A percentile compares a stretch with the other conserved stretches of the same genome.
Conservation (phyloP, 1,284 basidiomycete species). For the Porogramme epimiltina region DNA sequence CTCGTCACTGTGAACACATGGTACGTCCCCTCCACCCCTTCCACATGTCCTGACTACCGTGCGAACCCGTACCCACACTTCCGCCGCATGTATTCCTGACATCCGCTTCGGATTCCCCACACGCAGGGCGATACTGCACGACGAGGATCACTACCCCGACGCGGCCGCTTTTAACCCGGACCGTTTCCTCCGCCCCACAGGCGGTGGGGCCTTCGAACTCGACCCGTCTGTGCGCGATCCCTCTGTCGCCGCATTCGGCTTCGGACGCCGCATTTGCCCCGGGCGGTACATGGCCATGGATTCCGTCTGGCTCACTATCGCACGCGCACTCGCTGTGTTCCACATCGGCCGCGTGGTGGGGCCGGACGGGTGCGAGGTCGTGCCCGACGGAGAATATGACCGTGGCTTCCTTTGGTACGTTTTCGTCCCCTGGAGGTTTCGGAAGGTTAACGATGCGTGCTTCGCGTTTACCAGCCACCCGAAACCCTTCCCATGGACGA, state of each 20-base stretch:
- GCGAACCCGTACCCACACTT: too few species aligned
- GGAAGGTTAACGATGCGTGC: too few species aligned
- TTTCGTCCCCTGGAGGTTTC: background rate
- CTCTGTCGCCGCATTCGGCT: constrained; percentile 22
- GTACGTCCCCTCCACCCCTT: constrained; percentile 11
- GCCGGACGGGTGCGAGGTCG: constrained; percentile 18
- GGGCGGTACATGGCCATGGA: constrained; percentile 23
- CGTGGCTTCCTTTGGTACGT: constrained; percentile 19
- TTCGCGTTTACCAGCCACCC: constrained; percentile 22
- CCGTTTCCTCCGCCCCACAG: constrained; percentile 24
- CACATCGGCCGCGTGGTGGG: constrained; percentile 20
- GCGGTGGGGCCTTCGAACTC: too few species aligned
- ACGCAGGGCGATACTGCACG: constrained; percentile 27
- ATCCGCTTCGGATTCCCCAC: too few species aligned
- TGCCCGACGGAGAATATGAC: constrained; percentile 20
- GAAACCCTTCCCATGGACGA: constrained; percentile 21
- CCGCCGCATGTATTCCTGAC: too few species aligned
- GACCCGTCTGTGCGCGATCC: constrained; percentile 25
- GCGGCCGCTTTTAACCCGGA: constrained; percentile 26
- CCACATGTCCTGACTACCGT: background rate
- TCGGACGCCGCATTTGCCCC: constrained; percentile 27
- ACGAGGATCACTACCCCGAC: constrained; percentile 22
- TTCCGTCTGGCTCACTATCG: constrained; percentile 21
- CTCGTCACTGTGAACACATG: constrained; percentile 25
- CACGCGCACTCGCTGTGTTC: constrained; percentile 17